A percentile compares a stretch with the other conserved stretches of the same genome.
Conservation (phyloP, 2,329 filamentous ascomycete species). For the Diaporthe australafricana region DNA sequence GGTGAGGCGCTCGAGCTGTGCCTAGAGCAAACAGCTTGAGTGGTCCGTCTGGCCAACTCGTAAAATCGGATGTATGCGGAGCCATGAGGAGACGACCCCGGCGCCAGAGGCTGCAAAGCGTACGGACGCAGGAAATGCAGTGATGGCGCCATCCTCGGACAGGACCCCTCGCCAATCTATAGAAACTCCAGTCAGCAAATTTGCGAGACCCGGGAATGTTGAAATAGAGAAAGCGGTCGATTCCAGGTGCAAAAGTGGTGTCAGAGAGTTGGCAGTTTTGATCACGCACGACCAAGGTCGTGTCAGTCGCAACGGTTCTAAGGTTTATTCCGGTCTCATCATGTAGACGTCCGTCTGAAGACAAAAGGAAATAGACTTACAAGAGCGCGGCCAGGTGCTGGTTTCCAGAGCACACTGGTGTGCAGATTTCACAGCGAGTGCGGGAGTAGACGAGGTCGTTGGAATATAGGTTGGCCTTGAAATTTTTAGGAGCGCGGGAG, state of each 20-base stretch:
- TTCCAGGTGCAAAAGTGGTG: slow-evolving; percentile 16
- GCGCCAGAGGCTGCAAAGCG: slow-evolving; percentile 55
- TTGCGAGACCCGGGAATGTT: background rate
- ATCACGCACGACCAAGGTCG: slow-evolving; percentile 61
- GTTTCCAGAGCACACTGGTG: background rate
- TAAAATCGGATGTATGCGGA: slow-evolving; percentile 62
- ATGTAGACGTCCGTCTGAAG: slow-evolving; percentile 43
- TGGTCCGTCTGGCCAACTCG: slow-evolving; percentile 48
- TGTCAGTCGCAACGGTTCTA: slow-evolving; percentile 72
- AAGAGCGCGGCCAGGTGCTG: background rate
- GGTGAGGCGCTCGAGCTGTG: slow-evolving; percentile 28
- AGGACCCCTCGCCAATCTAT: slow-evolving; percentile 20
- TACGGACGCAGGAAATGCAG: slow-evolving; percentile 69
- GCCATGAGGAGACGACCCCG: slow-evolving; percentile 44
- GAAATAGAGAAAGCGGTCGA: background rate
- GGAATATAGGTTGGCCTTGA: slow-evolving; percentile 16
- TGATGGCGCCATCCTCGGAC: slow-evolving; percentile 55
- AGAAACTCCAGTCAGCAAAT: slow-evolving; percentile 41
- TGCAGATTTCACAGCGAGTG: background rate
- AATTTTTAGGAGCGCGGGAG: slow-evolving; percentile 24
- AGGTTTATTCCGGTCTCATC: slow-evolving; percentile 63
- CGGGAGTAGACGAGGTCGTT: background rate
- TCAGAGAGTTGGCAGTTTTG: slow-evolving; percentile 64
- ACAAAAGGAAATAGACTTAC: slow-evolving; percentile 23
- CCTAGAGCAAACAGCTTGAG: slow-evolving; percentile 6